phyloP scores from a whole-genome alignment of 1,284 basidiomycete species.

The Exobasidium cylindrosporum region DNA sequence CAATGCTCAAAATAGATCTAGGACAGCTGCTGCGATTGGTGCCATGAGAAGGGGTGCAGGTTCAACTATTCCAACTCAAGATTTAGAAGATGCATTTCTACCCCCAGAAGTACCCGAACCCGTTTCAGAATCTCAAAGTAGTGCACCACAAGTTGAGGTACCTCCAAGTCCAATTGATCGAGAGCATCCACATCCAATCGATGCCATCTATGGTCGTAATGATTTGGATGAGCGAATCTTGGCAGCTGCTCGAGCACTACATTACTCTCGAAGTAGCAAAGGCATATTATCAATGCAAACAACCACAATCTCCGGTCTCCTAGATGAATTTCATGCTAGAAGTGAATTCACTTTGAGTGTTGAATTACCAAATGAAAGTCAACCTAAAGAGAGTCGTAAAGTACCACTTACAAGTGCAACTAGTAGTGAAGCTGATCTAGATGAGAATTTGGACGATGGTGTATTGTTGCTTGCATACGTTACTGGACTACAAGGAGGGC shows the following conservation, averaged over 20 bases:
- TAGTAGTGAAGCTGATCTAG: conserved; percentile 34
- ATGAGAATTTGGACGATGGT: conserved; percentile 54
- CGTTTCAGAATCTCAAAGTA: conserved; percentile 3
- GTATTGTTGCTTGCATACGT: conserved; percentile 67
- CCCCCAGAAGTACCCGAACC: background rate
- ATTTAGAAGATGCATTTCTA: conserved; percentile 9
- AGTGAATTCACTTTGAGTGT: conserved; percentile 33
- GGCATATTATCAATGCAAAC: background rate
- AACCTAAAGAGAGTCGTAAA: conserved; percentile 28
- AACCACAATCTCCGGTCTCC: background rate
- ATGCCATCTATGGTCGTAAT: conserved; percentile 38
- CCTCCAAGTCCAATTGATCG: conserved; percentile 24
- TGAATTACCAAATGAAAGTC: conserved; percentile 49
- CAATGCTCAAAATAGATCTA: background rate
- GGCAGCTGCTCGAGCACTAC: conserved; percentile 26
- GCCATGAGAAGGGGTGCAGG: background rate
- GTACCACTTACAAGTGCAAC: conserved; percentile 36
- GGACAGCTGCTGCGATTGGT: conserved; percentile 7
- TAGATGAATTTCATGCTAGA: conserved; percentile 18
- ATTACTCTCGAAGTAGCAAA: background rate
- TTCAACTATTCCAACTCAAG: conserved; percentile 10
- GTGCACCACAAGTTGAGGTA: conserved; percentile 27
- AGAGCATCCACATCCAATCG: conserved; percentile 41
- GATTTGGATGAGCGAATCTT: conserved; percentile 44
- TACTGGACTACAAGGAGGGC: conserved; percentile 40